Evolutionary conservation across 371 early-diverging fungal genomes (phyloP), one percentile per base, ranked within the genome.

Genomic region (Rhizomucor pusillus): DNA sequence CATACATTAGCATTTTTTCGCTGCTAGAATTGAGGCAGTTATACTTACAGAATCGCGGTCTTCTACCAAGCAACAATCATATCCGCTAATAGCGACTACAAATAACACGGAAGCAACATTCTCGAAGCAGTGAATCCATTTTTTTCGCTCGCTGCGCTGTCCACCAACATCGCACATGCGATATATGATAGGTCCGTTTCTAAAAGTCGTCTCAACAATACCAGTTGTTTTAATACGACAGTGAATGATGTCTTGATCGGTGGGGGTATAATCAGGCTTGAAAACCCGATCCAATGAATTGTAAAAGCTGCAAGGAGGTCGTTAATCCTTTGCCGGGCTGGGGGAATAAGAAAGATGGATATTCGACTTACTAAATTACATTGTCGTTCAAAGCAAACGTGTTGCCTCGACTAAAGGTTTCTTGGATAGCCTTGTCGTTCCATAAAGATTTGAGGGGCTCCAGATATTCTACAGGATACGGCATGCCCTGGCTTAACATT

Each of bases 101-200:
- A 95, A 97, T 19, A 97, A 71, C 22, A 97, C 88, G 0, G 97
- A 91, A 3, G 95, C 93, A 13, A 97, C 97, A 54, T 90, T 89
- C 59, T 96, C 96, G 67, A 95, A 90, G 59, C 94, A 95, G 52
- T 94, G 95, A 35, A 92, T 86, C 97, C 69, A n/a, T n/a, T n/a
- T n/a, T n/a, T n/a, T n/a, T n/a, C n/a, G n/a, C n/a, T n/a, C n/a
- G n/a, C n/a, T n/a, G 35, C 92, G 78, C 73, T 95, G 96, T 14
- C 96, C 96, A 16, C 96, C 96, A n/a, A 95, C 96, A 71, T 95
- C 96, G 67, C 92, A 86, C 93, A 95, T 92, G 41, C 73, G 67
- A 66, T 91, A 92, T 2, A 86, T 87, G 45, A 92, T 68, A 22
- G 85, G 74, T 6, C 91, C 92, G 33, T 92, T 79, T 33, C 82